phyloP scores from a whole-genome alignment of 164 flowering plant genomes.

The Macadamia integrifolia region DNA sequence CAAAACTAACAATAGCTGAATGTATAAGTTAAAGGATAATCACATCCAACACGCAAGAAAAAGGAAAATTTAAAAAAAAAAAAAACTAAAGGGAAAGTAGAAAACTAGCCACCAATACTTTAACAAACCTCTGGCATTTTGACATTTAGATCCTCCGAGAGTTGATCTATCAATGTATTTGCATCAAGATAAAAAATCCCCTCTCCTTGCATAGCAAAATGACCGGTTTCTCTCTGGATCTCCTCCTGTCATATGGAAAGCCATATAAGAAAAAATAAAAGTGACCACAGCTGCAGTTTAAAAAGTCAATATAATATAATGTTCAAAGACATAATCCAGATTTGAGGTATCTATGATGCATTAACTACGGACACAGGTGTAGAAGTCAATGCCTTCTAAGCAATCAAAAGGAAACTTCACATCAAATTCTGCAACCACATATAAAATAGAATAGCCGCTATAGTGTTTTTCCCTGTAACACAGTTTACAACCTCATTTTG shows the following conservation, averaged over 20 bases:
- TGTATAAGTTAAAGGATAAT: neutral
- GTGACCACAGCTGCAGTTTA: neutral
- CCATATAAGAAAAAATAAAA: no score
- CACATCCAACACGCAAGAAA: neutral
- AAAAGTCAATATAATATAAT: no score
- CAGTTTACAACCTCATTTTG: neutral
- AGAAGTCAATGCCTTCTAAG: neutral
- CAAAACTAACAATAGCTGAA: neutral
- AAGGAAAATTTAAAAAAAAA: neutral
- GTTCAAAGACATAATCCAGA: slow-evolving; percentile 1
- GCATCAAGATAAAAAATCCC: slow-evolving; percentile 98
- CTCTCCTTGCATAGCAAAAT: slow-evolving; percentile 89
- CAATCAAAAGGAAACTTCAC: neutral
- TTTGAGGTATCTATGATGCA: neutral
- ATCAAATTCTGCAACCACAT: neutral
- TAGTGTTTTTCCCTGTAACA: neutral
- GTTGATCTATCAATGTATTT: slow-evolving; percentile 93
- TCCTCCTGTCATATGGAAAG: slow-evolving; percentile 59
- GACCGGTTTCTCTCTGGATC: slow-evolving; percentile 94
- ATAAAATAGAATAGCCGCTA: neutral
- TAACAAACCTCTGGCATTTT: slow-evolving; percentile 23
- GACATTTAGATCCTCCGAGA: slow-evolving; percentile 75
- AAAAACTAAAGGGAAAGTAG: no score
- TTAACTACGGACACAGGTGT: neutral
- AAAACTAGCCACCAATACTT: neutral